Evolutionary conservation across 2,329 filamentous ascomycete genomes (phyloP), one percentile per base, ranked within the genome.

Genomic region (Drechslerella dactyloides): DNA sequence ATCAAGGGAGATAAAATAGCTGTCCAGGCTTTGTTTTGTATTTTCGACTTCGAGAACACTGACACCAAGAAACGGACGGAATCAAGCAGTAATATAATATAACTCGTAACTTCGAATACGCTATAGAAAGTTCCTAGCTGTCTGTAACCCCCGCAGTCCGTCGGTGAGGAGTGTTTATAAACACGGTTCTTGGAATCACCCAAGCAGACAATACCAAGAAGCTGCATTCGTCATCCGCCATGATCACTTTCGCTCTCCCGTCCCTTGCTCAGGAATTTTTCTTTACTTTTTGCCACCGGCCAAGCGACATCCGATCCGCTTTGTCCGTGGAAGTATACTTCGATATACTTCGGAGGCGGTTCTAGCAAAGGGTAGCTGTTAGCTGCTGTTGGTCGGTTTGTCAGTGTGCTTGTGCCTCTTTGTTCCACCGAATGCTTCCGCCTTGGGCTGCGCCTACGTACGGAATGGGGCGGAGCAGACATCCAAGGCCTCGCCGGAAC

Each of bases 221-320:
- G 35, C 35, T 17, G 48, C 44, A 55, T 62, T 70, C 66, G 66
- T 70, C 66, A 70, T 70, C 66, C 54, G 66, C 66, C 66, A 54
- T 11, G 30, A 58, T 69, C 65, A 69, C 23, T 54, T 53, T 59
- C 21, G 10, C 30, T 51, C 51, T 40, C 15, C 35, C 57, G 44
- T 35, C n/a, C 15, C 19, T 27, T 35, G 21, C 6, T 13, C 11
- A 10, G 4, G 23, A 30, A 30, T 8, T 2, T 27, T 15, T 59
- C 50, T 42, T 42, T 60, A 6, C 21, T 5, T 33, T 69, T 63
- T 63, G 65, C 58, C 65, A 69, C 64, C 35, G 27, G 24, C 19
- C 10, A 24, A 19, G 13, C 37, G 13, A 13, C 37, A 42, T 5
- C 27, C 8, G 27, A 8, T 33, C 27, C 27, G 27, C 27, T 33